Percentiles rank a stretch among this genome's conserved stretches.
These are phyloP conservation scores for Aureobasidium sp. DNA, from an alignment of 2,329 filamentous ascomycete species.

Conservation along the genomic window DNA sequence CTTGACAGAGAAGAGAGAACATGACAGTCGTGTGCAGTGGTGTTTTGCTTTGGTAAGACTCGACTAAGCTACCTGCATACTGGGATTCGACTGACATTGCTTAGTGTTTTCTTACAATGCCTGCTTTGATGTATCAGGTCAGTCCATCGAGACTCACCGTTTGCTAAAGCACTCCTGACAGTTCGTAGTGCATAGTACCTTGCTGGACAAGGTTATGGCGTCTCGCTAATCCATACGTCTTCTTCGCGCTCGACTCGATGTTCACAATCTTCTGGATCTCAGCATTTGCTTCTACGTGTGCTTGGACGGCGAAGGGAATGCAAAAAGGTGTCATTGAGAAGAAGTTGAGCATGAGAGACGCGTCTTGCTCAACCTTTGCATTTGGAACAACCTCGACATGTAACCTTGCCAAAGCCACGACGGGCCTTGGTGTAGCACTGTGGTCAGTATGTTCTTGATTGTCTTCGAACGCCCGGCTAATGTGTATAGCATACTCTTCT, in stretches of 20 bases:
- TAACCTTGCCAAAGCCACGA: neutral
- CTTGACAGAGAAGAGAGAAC: conserved; percentile 47
- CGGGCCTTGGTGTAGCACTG: neutral
- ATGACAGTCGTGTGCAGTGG: conserved; percentile 49
- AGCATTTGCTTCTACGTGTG: neutral
- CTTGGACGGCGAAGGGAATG: conserved; percentile 2
- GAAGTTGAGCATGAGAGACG: neutral
- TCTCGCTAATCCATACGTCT: neutral
- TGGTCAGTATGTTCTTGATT: neutral
- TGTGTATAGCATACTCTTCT: neutral
- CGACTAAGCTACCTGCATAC: too few species aligned
- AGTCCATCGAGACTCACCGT: neutral
- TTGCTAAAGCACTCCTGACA: neutral
- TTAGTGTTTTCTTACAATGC: conserved; percentile 9
- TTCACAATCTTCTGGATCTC: conserved; percentile 5
- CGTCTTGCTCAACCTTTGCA: conserved; percentile 1
- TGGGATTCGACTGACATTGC: neutral
- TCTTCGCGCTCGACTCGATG: neutral
- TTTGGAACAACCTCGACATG: neutral
- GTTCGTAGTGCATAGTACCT: conserved; percentile 4
- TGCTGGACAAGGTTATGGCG: conserved; percentile 13
- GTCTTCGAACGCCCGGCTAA: neutral
- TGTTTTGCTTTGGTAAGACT: conserved; percentile 50
- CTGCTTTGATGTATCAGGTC: conserved; percentile 10
- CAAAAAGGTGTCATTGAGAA: neutral